Conservation (phyloP, 2,329 filamentous ascomycete genomes). For the Monascus ruber region DNA sequence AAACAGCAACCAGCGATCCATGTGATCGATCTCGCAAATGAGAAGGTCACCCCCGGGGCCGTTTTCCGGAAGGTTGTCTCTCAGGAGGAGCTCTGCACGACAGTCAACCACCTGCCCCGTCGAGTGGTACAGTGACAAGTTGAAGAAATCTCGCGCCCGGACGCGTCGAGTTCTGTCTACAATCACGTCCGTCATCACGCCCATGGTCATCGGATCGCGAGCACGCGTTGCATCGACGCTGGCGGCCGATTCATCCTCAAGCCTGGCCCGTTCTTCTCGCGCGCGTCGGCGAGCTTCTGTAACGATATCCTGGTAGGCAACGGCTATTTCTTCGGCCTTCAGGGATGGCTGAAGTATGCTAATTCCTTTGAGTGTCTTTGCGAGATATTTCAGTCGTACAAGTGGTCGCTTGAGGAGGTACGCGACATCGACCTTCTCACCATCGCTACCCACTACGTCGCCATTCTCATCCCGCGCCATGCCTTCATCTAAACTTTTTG, state of each 20-base stretch:
- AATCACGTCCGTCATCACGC: slow-evolving; percentile 54
- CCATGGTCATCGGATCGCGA: slow-evolving; percentile 67
- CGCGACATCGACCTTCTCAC: slow-evolving; percentile 86
- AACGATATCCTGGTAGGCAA: slow-evolving; percentile 60
- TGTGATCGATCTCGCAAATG: slow-evolving; percentile 75
- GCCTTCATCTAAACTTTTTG: slow-evolving; percentile 41
- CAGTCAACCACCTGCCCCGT: slow-evolving; percentile 84
- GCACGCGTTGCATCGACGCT: slow-evolving; percentile 71
- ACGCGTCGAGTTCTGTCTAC: slow-evolving; percentile 75
- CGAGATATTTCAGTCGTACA: slow-evolving; percentile 75
- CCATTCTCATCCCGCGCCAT: slow-evolving; percentile 49
- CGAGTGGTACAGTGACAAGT: slow-evolving; percentile 73
- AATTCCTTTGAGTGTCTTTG: slow-evolving; percentile 64
- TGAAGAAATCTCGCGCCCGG: slow-evolving; percentile 79
- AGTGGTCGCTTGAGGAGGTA: slow-evolving; percentile 84
- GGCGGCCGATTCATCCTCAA: slow-evolving; percentile 77
- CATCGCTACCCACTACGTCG: slow-evolving; percentile 57
- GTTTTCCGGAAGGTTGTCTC: slow-evolving; percentile 62
- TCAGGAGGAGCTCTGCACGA: slow-evolving; percentile 72
- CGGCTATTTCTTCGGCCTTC: slow-evolving; percentile 48
- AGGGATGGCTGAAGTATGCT: slow-evolving; percentile 32
- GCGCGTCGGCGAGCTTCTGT: slow-evolving; percentile 62
- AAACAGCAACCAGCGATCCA: slow-evolving; percentile 74
- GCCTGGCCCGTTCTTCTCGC: slow-evolving; percentile 59
- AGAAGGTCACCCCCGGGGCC: slow-evolving; percentile 71